Percentiles rank a stretch among this genome's conserved stretches.
These are phyloP conservation scores for Leucocoprinus leucothites DNA, from an alignment of 768 basidiomycete genomes.

Conservation along the genomic window DNA sequence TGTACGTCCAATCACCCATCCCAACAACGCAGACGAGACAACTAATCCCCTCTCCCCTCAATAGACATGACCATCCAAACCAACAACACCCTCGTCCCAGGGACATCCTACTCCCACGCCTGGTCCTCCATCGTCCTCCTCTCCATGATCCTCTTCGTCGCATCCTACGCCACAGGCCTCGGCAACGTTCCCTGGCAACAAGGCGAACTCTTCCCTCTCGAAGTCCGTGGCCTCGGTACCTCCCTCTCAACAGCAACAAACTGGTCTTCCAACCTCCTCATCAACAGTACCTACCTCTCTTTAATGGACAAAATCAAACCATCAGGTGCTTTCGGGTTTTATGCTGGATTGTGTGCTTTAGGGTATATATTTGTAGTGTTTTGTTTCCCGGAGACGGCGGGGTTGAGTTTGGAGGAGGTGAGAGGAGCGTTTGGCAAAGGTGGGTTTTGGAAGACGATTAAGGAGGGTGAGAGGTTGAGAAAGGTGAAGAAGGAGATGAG, in stretches of 20 bases:
- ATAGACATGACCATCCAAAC: slow-evolving; percentile 61
- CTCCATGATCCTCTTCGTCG: slow-evolving; percentile 83
- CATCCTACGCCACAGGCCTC: slow-evolving; percentile 75
- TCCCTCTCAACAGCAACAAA: slow-evolving; percentile 74
- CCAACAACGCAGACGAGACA: too few relatives aligned
- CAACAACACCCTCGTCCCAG: slow-evolving; percentile 55
- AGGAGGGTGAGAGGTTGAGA: slow-evolving; percentile 50
- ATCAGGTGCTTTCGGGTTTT: slow-evolving; percentile 74
- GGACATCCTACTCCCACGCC: slow-evolving; percentile 50
- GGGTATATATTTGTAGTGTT: slow-evolving; percentile 66
- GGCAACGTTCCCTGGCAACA: slow-evolving; percentile 89
- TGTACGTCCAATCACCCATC: slow-evolving; percentile 54
- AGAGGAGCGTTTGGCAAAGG: slow-evolving; percentile 53
- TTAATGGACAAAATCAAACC: slow-evolving; percentile 75
- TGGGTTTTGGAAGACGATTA: slow-evolving; percentile 54
- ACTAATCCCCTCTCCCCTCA: not conserved
- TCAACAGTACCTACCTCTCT: slow-evolving; percentile 76
- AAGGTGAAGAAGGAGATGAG: slow-evolving; percentile 41
- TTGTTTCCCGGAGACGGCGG: slow-evolving; percentile 81
- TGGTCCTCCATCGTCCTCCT: slow-evolving; percentile 72
- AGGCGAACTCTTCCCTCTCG: slow-evolving; percentile 77
- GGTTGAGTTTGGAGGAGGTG: slow-evolving; percentile 67
- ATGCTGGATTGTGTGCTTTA: slow-evolving; percentile 67
- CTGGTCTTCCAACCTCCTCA: slow-evolving; percentile 75
- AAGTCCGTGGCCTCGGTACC: slow-evolving; percentile 78